A percentile compares a stretch with the other conserved stretches of the same genome.
These are phyloP conservation scores for Solanum phureja DNA, from an alignment of 257 asterid genomes.

Conservation along the genomic window DNA sequence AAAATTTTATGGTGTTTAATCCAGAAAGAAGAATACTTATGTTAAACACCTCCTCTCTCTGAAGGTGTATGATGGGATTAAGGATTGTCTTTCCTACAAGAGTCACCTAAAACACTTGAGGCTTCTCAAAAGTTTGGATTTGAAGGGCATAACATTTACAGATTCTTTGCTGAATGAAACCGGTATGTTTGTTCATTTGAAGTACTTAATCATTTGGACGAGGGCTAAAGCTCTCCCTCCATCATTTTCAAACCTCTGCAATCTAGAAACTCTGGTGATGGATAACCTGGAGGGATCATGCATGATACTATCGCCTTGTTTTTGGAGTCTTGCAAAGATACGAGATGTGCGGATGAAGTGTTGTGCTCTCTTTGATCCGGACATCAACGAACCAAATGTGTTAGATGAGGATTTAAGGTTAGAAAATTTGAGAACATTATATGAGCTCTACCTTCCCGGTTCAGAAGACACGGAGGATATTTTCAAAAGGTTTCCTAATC, in stretches of 20 bases:
- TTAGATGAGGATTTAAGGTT: too few species aligned
- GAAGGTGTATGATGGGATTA: neutral
- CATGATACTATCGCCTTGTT: neutral
- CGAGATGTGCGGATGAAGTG: too few species aligned
- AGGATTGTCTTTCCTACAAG: accelerated
- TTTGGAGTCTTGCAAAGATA: too few species aligned
- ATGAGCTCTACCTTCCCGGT: too few species aligned
- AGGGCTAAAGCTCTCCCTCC: neutral
- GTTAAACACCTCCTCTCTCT: neutral
- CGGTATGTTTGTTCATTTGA: neutral
- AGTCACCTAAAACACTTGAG: too few species aligned
- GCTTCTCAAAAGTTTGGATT: neutral
- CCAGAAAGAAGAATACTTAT: neutral
- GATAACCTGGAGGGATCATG: neutral
- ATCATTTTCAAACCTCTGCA: neutral
- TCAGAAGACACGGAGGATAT: too few species aligned
- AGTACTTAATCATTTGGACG: neutral
- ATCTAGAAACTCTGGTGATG: neutral
- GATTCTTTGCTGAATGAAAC: neutral
- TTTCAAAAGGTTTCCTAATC: too few species aligned
- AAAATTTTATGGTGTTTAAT: too few species aligned
- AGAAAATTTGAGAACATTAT: too few species aligned
- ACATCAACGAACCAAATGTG: too few species aligned
- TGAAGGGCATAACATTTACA: accelerated
- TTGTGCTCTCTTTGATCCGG: too few species aligned